Evolutionary conservation across 306 rosid genomes (phyloP).

Genomic region (Albizia julibrissin): DNA sequence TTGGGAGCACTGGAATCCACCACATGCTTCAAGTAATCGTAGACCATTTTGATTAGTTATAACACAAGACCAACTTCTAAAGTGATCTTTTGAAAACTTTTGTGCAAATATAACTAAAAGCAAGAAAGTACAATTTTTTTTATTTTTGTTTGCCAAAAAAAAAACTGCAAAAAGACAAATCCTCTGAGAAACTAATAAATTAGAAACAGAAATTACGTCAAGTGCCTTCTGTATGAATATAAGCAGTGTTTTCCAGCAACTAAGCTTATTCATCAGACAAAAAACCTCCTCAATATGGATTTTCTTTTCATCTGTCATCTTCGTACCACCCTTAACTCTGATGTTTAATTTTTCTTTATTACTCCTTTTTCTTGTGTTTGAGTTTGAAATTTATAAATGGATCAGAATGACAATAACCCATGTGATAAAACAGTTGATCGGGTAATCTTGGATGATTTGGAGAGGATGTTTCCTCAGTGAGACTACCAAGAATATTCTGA

Average conservation of each 20-base stretch:
- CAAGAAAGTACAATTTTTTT: not conserved
- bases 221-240: not conserved
- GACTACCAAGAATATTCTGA: slow-evolving; percentile 5
- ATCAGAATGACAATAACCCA: slow-evolving; percentile 2
- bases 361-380: not conserved
- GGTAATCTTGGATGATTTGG: not conserved
- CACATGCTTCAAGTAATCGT: slow-evolving; percentile 68
- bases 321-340: slow-evolving; percentile 6
- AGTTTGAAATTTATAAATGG: not conserved
- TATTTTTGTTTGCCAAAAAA: not conserved
- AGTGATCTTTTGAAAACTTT: not conserved
- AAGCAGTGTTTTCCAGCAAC: slow-evolving; percentile 9
- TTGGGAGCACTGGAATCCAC: slow-evolving; percentile 95
- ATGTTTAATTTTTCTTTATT: not conserved
- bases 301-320: not conserved
- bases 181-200: not conserved
- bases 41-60: slow-evolving; percentile 22
- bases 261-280: not conserved
- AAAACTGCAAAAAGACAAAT: not conserved
- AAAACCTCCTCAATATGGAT: slow-evolving; percentile 8
- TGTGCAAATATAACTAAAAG: not conserved
- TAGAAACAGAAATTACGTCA: not conserved
- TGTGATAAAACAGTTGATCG: not conserved
- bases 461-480: not conserved
- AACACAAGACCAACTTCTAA: slow-evolving; percentile 19